Evolutionary conservation across 1,284 basidiomycete species (phyloP), one percentile per base, ranked within the genome.

Genomic region (Ganoderma leucocontextum): DNA sequence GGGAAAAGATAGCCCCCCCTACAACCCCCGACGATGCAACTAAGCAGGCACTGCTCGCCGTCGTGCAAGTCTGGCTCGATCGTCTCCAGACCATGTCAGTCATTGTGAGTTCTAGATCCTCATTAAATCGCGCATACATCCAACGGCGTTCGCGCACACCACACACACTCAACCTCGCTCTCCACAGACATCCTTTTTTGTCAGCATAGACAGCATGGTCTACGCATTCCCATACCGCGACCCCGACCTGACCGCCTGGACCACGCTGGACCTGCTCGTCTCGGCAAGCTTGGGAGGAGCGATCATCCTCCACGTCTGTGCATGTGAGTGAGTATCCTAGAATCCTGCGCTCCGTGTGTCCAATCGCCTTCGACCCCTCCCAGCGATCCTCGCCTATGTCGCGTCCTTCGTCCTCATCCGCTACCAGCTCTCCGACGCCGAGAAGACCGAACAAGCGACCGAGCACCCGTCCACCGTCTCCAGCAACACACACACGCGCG

Each of bases 361-460:
- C 49, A 29, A 8, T 33, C 61, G 17, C 19, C 4, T 38, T 9
- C 5, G 10, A 2, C 7, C 25, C 15, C 25, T 9, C 6, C 15
- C 35, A 72, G 79, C 81, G 1, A 78, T 80, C 41, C 63, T 81
- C 33, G 77, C 79, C 8, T 81, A 77, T 70, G 60, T 77, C 39
- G 78, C 77, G n/a, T 79, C 78, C 35, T 79, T 82, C 70, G 73
- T 81, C 36, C 74, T 82, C 35, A 75, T 81, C 44, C 76, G 78
- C 33, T 78, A 80, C 68, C 74, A 76, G 38, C 73, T 80, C 38
- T 49, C 73, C 44, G 77, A 78, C 44, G 76, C 79, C 4, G 70
- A 72, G 53, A 69, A 75, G 41, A 64, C 72, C 8, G 77, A 76
- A 41, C 15, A 66, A 44, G 55, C 59, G 36, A 13, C 66, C 8